These are phyloP conservation scores for Dissophora globulifera DNA, from an alignment of 192 early-diverging fungal species.

Conservation along the genomic window DNA sequence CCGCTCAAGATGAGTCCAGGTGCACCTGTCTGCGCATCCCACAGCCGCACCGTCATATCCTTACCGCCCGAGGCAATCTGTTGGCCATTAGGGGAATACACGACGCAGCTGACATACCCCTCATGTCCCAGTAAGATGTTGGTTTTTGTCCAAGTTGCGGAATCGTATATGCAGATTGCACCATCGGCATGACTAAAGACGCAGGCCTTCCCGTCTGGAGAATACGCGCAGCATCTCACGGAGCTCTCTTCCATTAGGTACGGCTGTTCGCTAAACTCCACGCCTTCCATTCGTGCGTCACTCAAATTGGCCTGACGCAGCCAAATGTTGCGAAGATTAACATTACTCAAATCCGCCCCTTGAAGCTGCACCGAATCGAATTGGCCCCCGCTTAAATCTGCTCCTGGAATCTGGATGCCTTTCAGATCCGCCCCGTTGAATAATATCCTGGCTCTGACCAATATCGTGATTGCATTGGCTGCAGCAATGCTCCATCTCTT, in stretches of 20 bases:
- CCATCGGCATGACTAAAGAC: neutral
- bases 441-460: no score
- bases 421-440: neutral
- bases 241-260: neutral
- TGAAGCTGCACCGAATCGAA: conserved; percentile 16
- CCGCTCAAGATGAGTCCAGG: no score
- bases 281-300: neutral
- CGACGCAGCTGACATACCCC: no score
- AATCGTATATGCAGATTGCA: neutral
- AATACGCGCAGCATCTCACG: neutral
- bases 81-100: no score
- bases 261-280: conserved; percentile 3
- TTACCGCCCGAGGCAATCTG: no score
- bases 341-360: conserved; percentile 7
- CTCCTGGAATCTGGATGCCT: conserved; percentile 5
- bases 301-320: conserved; percentile 1
- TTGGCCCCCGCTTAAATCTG: neutral
- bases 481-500: neutral
- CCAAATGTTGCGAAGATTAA: neutral
- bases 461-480: conserved; percentile 6
- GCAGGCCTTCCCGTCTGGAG: neutral
- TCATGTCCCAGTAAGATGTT: no score
- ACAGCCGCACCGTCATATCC: no score
- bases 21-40: no score
- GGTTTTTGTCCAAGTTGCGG: neutral